Base-by-base conservation (phyloP, 768 basidiomycete genomes). In the Tylopilus sp. region DNA sequence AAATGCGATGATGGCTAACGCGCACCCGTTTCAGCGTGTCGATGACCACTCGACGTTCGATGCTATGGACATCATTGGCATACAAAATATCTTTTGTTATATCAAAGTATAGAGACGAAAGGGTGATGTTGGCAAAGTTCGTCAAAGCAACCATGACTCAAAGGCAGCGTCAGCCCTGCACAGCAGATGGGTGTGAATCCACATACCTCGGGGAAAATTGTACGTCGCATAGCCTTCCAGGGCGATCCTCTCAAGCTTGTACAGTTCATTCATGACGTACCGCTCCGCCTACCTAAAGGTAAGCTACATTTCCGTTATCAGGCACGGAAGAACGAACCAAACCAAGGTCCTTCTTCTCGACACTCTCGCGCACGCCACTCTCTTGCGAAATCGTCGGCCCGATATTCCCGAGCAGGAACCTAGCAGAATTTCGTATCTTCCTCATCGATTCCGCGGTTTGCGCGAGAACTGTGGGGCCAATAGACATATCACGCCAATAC, bases 21-120 rank as follows among this genome's bases (percentile, higher is more conserved):
- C 75, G 57, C 40, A 91, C 92, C 65, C 86, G 78, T 53, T 84
- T 78, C 13, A 97, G 74, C 2, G 89, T 87, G 6, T 86, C 82
- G 8, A 93, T 67, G 14, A 89, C 78, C 1, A 80, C 80, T 45
- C 81, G 76, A 14, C 96, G 83, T 37, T 82, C 76, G 3, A 68
- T 59, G 53, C 80, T 79, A 21, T 75, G 60, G 3, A 71, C 50
- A 10, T 72, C 64, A 60, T 89, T 78, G 30, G 91, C 89, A 63
- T 99, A 98, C 11, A 99, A 72, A 41, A 80, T 79, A 68, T 98
- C 96, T 68, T 97, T 97, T 30, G 84, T 89, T 45, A 90, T 84
- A 63, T 95, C 93, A 57, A 98, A 91, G 70, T 98, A 98, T 29
- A 96, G 72, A 0, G 92, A 86, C 1, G 96, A 98, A 21, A 98